Evolutionary conservation across 2,329 filamentous ascomycete species (phyloP).

Genomic region (Epichloe coenophiala): DNA sequence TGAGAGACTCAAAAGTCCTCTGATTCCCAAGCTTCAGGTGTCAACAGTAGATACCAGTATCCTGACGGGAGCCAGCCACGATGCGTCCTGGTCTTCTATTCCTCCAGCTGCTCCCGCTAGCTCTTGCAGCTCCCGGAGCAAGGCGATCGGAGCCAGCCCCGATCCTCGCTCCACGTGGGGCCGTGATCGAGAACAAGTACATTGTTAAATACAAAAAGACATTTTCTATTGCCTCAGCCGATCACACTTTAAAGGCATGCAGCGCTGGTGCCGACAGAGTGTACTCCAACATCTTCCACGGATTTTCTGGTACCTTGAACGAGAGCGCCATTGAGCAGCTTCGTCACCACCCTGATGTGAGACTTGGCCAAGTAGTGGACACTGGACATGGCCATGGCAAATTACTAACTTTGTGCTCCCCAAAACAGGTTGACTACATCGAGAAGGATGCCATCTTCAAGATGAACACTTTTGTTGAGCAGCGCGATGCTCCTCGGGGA

Average conservation of each 20-base stretch:
- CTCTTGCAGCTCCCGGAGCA: constrained; percentile 8
- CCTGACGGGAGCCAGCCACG: background rate
- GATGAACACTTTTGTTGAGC: constrained; percentile 5
- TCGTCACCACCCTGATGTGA: constrained; percentile 13
- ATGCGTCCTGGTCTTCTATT: constrained; percentile 6
- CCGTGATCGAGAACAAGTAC: constrained; percentile 14
- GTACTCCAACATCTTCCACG: constrained; percentile 11
- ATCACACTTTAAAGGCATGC: constrained; percentile 7
- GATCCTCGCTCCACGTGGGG: constrained; percentile 10
- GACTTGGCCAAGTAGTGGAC: background rate
- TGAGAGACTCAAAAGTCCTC: background rate
- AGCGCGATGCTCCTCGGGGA: constrained; percentile 15
- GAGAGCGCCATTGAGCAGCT: constrained; percentile 9
- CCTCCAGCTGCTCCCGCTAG: constrained; percentile 11
- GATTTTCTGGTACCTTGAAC: constrained; percentile 13
- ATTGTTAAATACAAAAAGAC: constrained; percentile 17
- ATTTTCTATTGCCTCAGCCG: constrained; percentile 6
- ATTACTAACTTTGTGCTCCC: no score
- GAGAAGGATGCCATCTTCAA: constrained; percentile 22
- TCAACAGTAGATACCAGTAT: no score
- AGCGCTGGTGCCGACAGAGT: constrained; percentile 11
- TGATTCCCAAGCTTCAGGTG: background rate
- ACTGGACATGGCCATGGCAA: no score
- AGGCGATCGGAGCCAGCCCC: constrained; percentile 15
- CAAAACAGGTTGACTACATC: constrained; percentile 17